phyloP scores from a whole-genome alignment of 805 yeast genomes.

The Hanseniaspora valbyensis region DNA sequence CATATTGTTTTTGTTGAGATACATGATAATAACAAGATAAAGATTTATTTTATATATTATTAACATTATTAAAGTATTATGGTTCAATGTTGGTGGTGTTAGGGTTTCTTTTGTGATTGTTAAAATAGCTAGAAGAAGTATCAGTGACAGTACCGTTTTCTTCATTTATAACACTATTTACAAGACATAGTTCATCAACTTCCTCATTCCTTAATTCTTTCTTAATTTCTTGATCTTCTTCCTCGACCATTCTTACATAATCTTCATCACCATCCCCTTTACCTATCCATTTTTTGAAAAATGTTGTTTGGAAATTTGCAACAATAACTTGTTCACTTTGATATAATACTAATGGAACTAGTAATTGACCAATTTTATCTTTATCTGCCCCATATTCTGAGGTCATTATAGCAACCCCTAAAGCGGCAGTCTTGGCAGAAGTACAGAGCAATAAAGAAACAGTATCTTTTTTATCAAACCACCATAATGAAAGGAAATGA shows the following conservation, averaged over 20 bases:
- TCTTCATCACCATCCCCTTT: slow-evolving; percentile 17
- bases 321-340: slow-evolving; percentile 80
- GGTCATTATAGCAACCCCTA: slow-evolving; percentile 74
- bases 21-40: too few species aligned
- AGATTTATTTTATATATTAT: too few species aligned
- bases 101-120: neutral
- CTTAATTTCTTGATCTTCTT: slow-evolving; percentile 2
- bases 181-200: neutral
- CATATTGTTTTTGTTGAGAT: too few species aligned
- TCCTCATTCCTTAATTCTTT: neutral
- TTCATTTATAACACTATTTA: neutral
- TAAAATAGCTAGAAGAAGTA: neutral
- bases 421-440: slow-evolving; percentile 86
- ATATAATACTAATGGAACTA: slow-evolving; percentile 75
- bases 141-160: neutral
- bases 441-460: slow-evolving; percentile 78
- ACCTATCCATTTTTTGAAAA: slow-evolving; percentile 59
- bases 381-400: slow-evolving; percentile 63
- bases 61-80: neutral
- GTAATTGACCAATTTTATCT: slow-evolving; percentile 52
- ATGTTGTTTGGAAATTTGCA: slow-evolving; percentile 59
- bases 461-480: slow-evolving; percentile 59
- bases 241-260: neutral
- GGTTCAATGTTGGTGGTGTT: neutral
- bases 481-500: slow-evolving; percentile 41